phyloP scores from a whole-genome alignment of 495 filamentous ascomycete genomes.

The Hypomontagnella submonticulosa region DNA sequence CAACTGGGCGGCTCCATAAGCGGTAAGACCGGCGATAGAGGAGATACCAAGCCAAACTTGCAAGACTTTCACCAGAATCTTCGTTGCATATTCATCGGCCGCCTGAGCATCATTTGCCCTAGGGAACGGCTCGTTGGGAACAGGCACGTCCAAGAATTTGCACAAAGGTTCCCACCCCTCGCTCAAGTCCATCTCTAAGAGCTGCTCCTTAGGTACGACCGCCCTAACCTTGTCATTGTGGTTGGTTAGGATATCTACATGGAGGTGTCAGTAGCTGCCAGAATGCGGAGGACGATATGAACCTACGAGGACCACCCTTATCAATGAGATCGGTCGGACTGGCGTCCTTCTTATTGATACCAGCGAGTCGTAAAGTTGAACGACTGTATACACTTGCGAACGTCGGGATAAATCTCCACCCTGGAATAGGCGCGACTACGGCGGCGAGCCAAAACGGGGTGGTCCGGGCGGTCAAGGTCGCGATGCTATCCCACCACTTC shows the following conservation, averaged over 20 bases:
- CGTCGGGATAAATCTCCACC: constrained; percentile 41
- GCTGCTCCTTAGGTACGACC: constrained; percentile 51
- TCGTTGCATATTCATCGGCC: constrained; percentile 32
- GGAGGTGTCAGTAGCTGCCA: background rate
- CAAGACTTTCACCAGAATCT: constrained; percentile 22
- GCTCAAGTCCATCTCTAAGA: constrained; percentile 55
- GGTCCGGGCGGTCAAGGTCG: constrained; percentile 33
- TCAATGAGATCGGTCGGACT: constrained; percentile 32
- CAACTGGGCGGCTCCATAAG: constrained; percentile 15
- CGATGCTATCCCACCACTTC: constrained; percentile 49
- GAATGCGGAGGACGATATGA: background rate
- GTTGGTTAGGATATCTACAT: constrained; percentile 27
- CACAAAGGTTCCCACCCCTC: constrained; percentile 60
- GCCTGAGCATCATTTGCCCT: constrained; percentile 35
- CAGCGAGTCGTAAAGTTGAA: constrained; percentile 39
- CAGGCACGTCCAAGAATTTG: constrained; percentile 51
- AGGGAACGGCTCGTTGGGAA: constrained; percentile 57
- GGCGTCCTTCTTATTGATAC: constrained; percentile 18
- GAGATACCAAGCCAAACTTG: constrained; percentile 32
- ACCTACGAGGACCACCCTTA: constrained; percentile 42
- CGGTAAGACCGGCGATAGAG: constrained; percentile 9
- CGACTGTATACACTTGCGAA: constrained; percentile 40
- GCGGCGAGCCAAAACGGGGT: constrained; percentile 44
- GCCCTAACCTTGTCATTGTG: constrained; percentile 45
- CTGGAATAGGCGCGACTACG: constrained; percentile 43